phyloP scores from a whole-genome alignment of 2,329 filamentous ascomycete species.

The Dryadomyces quercivorus region DNA sequence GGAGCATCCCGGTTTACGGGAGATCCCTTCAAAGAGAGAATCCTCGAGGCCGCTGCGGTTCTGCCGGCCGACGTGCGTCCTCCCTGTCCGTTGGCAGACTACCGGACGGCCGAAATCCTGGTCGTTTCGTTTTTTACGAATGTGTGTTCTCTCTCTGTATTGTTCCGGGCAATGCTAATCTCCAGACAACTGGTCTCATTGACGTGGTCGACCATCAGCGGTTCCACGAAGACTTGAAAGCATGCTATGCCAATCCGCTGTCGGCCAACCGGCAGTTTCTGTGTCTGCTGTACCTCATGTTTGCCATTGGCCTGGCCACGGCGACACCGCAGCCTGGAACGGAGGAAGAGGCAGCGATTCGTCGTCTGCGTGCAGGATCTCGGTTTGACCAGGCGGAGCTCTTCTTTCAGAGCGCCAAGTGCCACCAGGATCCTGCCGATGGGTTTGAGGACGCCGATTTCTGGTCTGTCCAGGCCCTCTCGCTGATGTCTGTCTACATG shows the following conservation, averaged over 20 bases:
- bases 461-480: slow-evolving; percentile 51
- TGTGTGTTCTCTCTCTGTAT: slow-evolving; percentile 20
- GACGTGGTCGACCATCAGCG: slow-evolving; percentile 42
- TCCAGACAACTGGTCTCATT: slow-evolving; percentile 45
- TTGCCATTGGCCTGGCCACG: slow-evolving; percentile 50
- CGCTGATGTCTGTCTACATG: slow-evolving; percentile 54
- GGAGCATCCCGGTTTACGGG: slow-evolving; percentile 46
- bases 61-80: slow-evolving; percentile 31
- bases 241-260: slow-evolving; percentile 42
- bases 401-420: slow-evolving; percentile 49
- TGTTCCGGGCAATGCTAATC: not conserved
- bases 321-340: slow-evolving; percentile 38
- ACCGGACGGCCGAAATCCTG: slow-evolving; percentile 34
- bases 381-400: slow-evolving; percentile 43
- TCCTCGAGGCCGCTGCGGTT: slow-evolving; percentile 38
- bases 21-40: slow-evolving; percentile 43
- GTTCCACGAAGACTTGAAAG: slow-evolving; percentile 36
- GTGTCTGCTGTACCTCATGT: slow-evolving; percentile 48
- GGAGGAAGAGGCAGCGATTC: slow-evolving; percentile 35
- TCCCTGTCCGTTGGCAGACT: slow-evolving; percentile 42
- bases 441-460: slow-evolving; percentile 51
- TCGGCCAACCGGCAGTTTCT: slow-evolving; percentile 36
- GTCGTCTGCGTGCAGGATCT: slow-evolving; percentile 31
- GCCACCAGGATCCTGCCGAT: slow-evolving; percentile 29
- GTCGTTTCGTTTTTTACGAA: slow-evolving; percentile 50